Conservation (phyloP, 2,329 filamentous ascomycete species). For the Colletotrichum tropicicola region DNA sequence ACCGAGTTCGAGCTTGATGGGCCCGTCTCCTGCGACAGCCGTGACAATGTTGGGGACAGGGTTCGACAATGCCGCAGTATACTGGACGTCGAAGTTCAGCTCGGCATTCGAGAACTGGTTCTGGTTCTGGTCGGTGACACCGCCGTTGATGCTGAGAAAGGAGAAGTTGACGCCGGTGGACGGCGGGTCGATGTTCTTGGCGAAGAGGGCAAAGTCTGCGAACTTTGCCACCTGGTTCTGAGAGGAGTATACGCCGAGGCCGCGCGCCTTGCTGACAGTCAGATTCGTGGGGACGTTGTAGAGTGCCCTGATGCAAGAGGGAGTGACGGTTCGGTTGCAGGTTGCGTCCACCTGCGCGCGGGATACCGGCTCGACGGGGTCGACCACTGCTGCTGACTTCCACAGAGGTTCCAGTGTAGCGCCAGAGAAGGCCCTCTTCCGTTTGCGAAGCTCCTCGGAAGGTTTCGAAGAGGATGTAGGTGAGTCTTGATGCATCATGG, state of each 20-base stretch:
- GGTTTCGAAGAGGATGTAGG: not conserved
- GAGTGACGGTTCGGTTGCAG: constrained; percentile 51
- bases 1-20: constrained; percentile 18
- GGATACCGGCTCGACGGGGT: not conserved
- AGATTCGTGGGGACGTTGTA: constrained; percentile 54
- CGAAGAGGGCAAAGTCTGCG: constrained; percentile 64
- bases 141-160: constrained; percentile 65
- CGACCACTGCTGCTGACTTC: not conserved
- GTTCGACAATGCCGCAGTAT: constrained; percentile 43
- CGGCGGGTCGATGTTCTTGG: constrained; percentile 61
- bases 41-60: constrained; percentile 44
- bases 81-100: constrained; percentile 49
- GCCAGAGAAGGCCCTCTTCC: not conserved
- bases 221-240: constrained; percentile 59
- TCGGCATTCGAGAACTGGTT: constrained; percentile 44
- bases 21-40: constrained; percentile 41
- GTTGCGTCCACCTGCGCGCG: constrained; percentile 18
- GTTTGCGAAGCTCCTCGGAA: not conserved
- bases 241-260: constrained; percentile 42
- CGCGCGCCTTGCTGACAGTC: constrained; percentile 37
- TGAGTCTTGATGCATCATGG: constrained; percentile 38
- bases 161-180: constrained; percentile 64
- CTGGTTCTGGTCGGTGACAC: constrained; percentile 48
- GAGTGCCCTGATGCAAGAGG: constrained; percentile 52
- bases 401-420: not conserved